Evolutionary conservation across 805 yeast genomes (phyloP), one percentile per base, ranked within the genome.

Genomic region (Candida corydali): DNA sequence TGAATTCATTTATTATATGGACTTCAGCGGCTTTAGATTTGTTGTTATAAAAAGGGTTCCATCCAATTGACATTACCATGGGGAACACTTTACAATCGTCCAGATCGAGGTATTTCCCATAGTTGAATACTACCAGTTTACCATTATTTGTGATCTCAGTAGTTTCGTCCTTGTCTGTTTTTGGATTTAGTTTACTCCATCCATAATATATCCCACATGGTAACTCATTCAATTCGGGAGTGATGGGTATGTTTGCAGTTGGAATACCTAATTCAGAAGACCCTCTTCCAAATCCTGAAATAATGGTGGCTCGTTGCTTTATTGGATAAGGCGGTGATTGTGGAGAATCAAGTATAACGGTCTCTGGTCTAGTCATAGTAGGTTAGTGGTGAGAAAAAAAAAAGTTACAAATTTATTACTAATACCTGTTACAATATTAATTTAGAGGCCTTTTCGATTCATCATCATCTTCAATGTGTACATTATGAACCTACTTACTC

Each of bases 201-300:
- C 99, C 99, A 54, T 79, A 93, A 59, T 93, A 93, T 7, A 93
- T 91, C 3, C 99, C 99, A 0, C 91, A 73, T 2, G 72, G 75
- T 15, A 74, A 65, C 32, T 49, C 39, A 33, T 63, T 59, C 26
- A 75, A 50, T 0, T 76, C 70, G 1, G 26, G 31, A 16, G 75
- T 63, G 3, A 85, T 74, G 1, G 86, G 83, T 4, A 91, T 75
- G 52, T 91, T 91, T 5, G 97, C 98, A 0, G 99, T 93, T 2
- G 98, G 98, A 29, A 88, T 83, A 0, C 98, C 98, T 28, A 93
- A 69, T 47, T 87, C 96, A 0, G 93, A 59, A 0, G 97, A 86
- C 0, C 99, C 99, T 37, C 99, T 73, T 5, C 98, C 99, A 61
- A 86, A 93, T 0, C 99, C 98, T 20, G 89, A 70, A 14, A 80